phyloP scores from a whole-genome alignment of 208 protist genomes.

The Trypanosoma mega region DNA sequence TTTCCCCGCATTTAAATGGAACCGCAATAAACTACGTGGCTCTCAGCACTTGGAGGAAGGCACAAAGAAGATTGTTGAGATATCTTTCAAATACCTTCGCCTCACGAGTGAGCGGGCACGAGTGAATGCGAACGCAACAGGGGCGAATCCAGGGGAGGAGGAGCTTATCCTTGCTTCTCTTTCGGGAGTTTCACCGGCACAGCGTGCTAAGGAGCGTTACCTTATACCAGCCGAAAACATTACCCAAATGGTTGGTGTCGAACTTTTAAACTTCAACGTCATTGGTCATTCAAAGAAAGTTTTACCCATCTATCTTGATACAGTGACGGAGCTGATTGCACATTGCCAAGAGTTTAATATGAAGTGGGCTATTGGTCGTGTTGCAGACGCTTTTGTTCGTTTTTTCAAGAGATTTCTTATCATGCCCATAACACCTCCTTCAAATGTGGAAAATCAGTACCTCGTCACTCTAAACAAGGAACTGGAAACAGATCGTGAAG shows the following conservation, averaged over 20 bases:
- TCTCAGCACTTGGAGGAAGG: slow-evolving; percentile 59
- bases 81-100: slow-evolving; percentile 41
- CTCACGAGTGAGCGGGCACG: slow-evolving; percentile 36
- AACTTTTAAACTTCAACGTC: slow-evolving; percentile 52
- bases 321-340: slow-evolving; percentile 44
- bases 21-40: slow-evolving; percentile 41
- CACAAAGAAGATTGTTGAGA: slow-evolving; percentile 48
- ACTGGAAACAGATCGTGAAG: slow-evolving; percentile 40
- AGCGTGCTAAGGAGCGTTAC: slow-evolving; percentile 51
- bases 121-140: slow-evolving; percentile 28
- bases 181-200: slow-evolving; percentile 45
- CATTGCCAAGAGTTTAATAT: slow-evolving; percentile 59
- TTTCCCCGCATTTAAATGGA: slow-evolving; percentile 32
- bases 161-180: slow-evolving; percentile 60
- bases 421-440: slow-evolving; percentile 27
- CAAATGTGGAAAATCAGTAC: slow-evolving; percentile 24
- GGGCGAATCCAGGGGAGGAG: slow-evolving; percentile 30
- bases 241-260: slow-evolving; percentile 31
- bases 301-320: slow-evolving; percentile 66
- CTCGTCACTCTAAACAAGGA: slow-evolving; percentile 26
- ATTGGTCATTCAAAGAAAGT: slow-evolving; percentile 64
- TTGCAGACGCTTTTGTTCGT: slow-evolving; percentile 34
- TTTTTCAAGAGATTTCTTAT: slow-evolving; percentile 51
- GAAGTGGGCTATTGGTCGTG: slow-evolving; percentile 36
- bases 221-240: slow-evolving; percentile 45